phyloP scores from a whole-genome alignment of 2,329 filamentous ascomycete species.

The Neopestalotiopsis clavispora region DNA sequence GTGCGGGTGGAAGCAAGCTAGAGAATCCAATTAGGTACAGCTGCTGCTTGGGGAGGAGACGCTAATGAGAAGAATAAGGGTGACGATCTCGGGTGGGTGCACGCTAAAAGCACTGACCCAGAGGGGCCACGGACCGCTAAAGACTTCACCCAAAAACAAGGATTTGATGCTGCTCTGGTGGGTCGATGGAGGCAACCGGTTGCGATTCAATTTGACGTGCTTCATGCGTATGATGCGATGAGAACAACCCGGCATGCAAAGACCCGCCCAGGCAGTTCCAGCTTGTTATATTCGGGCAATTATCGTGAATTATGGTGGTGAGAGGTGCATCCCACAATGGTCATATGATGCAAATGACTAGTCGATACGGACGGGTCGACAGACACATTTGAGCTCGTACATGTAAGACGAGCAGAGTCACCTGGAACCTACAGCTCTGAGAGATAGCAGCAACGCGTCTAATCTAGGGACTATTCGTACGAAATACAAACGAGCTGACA shows the following conservation, averaged over 20 bases:
- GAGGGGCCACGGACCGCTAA: constrained; percentile 8
- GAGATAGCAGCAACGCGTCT: no score
- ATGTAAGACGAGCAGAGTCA: neutral
- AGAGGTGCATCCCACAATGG: neutral
- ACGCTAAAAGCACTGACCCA: constrained; percentile 9
- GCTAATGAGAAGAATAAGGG: constrained; percentile 8
- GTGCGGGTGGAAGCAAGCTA: constrained; percentile 12
- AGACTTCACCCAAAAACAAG: constrained; percentile 4
- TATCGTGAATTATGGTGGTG: neutral
- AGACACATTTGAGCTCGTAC: neutral
- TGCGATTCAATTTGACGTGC: constrained; percentile 3
- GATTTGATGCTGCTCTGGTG: constrained; percentile 5
- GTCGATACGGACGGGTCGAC: neutral
- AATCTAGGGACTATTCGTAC: no score
- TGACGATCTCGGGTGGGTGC: constrained; percentile 7
- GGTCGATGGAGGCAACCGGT: constrained; percentile 1
- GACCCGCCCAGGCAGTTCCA: neutral
- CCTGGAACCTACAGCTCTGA: no score
- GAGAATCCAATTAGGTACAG: neutral
- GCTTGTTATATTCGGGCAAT: neutral
- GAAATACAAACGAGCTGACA: neutral
- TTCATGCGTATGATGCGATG: constrained; percentile 3
- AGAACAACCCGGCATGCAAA: neutral
- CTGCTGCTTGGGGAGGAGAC: neutral
- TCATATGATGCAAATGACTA: neutral